A percentile compares a stretch with the other conserved stretches of the same genome.
Conservation (phyloP, 805 yeast genomes). For the Helenozyma baotianmanensis region DNA sequence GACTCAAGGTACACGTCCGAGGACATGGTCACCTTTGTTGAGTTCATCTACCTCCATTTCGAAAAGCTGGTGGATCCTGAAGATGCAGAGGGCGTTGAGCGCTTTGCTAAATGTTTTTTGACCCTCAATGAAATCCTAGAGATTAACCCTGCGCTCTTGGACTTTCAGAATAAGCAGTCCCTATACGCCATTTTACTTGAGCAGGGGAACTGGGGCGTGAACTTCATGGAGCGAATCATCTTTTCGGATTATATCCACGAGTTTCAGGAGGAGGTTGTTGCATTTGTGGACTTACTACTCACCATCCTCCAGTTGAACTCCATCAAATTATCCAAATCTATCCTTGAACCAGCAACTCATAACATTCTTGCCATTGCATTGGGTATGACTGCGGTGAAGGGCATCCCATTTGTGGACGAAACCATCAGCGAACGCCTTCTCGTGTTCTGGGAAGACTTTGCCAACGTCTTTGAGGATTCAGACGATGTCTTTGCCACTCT, state of each 20-base stretch:
- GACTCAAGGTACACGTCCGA: conserved; percentile 24
- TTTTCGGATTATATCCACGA: conserved; percentile 24
- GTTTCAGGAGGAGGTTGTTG: conserved; percentile 31
- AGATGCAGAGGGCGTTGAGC: conserved; percentile 11
- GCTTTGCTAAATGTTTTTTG: conserved; percentile 19
- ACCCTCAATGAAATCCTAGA: conserved; percentile 45
- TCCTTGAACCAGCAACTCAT: conserved; percentile 32
- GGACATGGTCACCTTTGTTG: conserved; percentile 7
- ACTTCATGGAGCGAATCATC: conserved; percentile 31
- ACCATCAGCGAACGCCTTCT: conserved; percentile 46
- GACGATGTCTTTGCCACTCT: conserved; percentile 14
- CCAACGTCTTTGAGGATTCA: conserved; percentile 42
- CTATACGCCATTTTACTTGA: conserved; percentile 36
- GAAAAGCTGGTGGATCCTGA: not conserved
- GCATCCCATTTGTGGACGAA: conserved; percentile 58
- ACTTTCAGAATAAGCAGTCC: conserved; percentile 22
- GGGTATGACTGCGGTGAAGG: conserved; percentile 52
- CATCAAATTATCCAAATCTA: conserved; percentile 34
- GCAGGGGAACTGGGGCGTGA: conserved; percentile 38
- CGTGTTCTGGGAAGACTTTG: conserved; percentile 66
- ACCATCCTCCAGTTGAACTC: conserved; percentile 46
- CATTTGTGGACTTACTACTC: conserved; percentile 43
- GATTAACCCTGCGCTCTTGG: conserved; percentile 39
- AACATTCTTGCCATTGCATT: conserved; percentile 46
- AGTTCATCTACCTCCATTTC: conserved; percentile 18